Conservation (phyloP, 2,329 filamentous ascomycete genomes). For the Ramularia collo-cygni region DNA sequence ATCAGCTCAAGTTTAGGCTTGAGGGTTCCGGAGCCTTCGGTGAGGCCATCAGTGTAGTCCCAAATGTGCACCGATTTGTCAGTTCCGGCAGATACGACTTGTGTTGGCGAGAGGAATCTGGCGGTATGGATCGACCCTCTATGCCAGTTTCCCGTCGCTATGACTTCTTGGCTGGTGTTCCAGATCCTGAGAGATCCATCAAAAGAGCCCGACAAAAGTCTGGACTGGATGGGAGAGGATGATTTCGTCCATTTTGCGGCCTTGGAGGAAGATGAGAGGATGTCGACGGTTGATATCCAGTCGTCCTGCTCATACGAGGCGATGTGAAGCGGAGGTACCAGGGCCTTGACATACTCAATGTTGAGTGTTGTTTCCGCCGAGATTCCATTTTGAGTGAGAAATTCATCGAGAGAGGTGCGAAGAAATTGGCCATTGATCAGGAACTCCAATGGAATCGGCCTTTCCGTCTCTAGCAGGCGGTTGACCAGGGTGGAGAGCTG, state of each 20-base stretch:
- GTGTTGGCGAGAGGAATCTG: slow-evolving; percentile 69
- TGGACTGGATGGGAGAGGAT: slow-evolving; percentile 51
- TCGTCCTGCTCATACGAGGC: slow-evolving; percentile 95
- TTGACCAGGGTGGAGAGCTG: slow-evolving; percentile 59
- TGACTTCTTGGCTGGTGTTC: slow-evolving; percentile 78
- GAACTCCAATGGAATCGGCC: slow-evolving; percentile 82
- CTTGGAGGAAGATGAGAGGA: slow-evolving; percentile 61
- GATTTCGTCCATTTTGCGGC: slow-evolving; percentile 52
- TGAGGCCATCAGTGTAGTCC: slow-evolving; percentile 66
- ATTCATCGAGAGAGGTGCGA: slow-evolving; percentile 81
- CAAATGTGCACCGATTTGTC: slow-evolving; percentile 84
- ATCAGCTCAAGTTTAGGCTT: slow-evolving; percentile 74
- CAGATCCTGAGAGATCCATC: slow-evolving; percentile 85
- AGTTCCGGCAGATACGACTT: slow-evolving; percentile 74
- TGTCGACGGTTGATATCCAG: slow-evolving; percentile 85
- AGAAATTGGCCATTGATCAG: slow-evolving; percentile 91
- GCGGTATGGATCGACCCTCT: slow-evolving; percentile 71
- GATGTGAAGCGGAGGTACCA: slow-evolving; percentile 82
- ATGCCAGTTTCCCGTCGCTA: slow-evolving; percentile 71
- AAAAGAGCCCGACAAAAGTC: slow-evolving; percentile 87
- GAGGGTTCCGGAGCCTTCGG: slow-evolving; percentile 38
- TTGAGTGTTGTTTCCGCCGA: slow-evolving; percentile 81
- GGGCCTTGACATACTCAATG: slow-evolving; percentile 86
- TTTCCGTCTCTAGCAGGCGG: slow-evolving; percentile 50
- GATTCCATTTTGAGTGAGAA: slow-evolving; percentile 76